Conservation (phyloP, 2,329 filamentous ascomycete genomes). For the Diaporthe amygdali region DNA sequence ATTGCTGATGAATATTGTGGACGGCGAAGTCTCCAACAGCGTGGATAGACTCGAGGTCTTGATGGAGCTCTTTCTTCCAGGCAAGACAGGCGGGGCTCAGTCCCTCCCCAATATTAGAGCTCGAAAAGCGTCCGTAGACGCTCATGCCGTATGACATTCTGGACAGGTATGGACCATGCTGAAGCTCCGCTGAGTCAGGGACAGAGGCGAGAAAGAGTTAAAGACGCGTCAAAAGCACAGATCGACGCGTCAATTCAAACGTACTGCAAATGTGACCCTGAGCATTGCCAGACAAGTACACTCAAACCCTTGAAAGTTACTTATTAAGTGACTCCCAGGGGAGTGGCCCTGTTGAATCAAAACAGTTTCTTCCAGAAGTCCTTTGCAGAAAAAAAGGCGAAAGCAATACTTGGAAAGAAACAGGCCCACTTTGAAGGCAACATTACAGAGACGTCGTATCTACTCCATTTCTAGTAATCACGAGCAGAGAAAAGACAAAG, state of each 20-base stretch:
- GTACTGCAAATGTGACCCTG: neutral
- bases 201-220: neutral
- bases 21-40: neutral
- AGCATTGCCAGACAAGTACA: neutral
- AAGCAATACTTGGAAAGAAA: too few species aligned
- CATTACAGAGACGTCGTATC: neutral
- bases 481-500: neutral
- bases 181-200: neutral
- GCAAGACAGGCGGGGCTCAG: neutral
- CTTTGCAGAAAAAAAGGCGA: too few species aligned
- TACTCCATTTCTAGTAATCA: neutral
- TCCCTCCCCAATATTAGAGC: neutral
- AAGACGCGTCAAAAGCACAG: neutral
- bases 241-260: neutral
- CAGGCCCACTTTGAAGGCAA: neutral
- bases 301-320: too few species aligned
- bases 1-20: neutral
- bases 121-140: too few species aligned
- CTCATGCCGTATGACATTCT: neutral
- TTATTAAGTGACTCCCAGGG: too few species aligned
- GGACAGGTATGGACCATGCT: too few species aligned
- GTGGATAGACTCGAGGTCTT: neutral
- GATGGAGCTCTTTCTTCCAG: neutral
- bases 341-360: too few species aligned
- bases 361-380: too few species aligned